Evolutionary conservation across 148 eudicot species (phyloP).

Genomic region (Rhododendron ovatum): DNA sequence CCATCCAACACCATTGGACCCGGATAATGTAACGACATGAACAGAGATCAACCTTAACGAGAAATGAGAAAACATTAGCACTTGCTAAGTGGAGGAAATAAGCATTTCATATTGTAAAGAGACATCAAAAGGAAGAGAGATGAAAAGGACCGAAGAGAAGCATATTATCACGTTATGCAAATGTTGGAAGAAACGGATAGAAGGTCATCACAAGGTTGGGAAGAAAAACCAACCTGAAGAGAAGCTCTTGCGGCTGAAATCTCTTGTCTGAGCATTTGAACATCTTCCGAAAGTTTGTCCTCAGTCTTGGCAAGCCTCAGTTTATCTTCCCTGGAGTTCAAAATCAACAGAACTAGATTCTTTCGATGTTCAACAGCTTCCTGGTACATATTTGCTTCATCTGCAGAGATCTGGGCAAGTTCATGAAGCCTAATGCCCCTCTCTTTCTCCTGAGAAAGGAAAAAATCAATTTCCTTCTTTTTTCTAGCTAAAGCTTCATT

Average conservation of each 20-base stretch:
- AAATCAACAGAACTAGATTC: constrained; percentile 37
- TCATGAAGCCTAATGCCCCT: constrained; percentile 40
- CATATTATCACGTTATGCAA: not conserved
- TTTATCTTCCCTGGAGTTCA: constrained; percentile 51
- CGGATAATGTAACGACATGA: not conserved
- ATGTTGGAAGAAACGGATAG: not conserved
- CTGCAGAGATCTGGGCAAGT: constrained; percentile 44
- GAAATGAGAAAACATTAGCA: not conserved
- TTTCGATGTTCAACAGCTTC: constrained; percentile 50
- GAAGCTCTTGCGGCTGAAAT: constrained; percentile 61
- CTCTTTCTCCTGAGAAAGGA: constrained; percentile 37
- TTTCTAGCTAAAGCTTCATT: constrained; percentile 40
- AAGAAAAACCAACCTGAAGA: constrained; percentile 52
- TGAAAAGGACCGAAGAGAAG: not conserved
- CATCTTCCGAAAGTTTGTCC: constrained; percentile 50
- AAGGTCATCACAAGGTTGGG: not conserved
- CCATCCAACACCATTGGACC: not conserved
- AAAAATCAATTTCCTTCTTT: constrained; percentile 55
- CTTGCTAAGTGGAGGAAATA: not conserved
- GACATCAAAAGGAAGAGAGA: not conserved
- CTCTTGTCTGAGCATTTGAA: constrained; percentile 52
- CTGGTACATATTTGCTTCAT: constrained; percentile 45
- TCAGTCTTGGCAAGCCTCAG: constrained; percentile 49
- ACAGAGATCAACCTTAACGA: not conserved
- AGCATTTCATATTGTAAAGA: not conserved